Base-by-base conservation (phyloP, 805 yeast species). In the Nakazawaea ishiwadae region DNA sequence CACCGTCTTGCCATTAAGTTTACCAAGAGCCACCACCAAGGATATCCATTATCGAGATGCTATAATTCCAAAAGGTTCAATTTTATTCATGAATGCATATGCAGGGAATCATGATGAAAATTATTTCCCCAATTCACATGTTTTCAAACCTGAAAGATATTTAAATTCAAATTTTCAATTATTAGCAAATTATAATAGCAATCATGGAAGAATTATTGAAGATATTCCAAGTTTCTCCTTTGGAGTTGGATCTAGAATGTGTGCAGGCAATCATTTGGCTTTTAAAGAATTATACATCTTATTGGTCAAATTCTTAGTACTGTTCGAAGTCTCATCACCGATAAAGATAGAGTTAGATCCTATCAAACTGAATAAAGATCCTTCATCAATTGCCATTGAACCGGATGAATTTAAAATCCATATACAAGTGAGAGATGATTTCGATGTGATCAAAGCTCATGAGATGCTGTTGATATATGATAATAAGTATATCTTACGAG, bases 211-310 rank as follows among this genome's bases (percentile, higher is more conserved):
- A 27, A 31, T 26, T 16, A 31, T 47, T 7, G 12, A 23, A 20
- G 35, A 39, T 10, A 17, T 57, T 28, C 52, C 48, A 15, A 80
- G 80, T 58, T 63, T 77, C 40, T 51, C 86, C 4, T 79, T 82
- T 58, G 95, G 93, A 1, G 71, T 75, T 15, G 95, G 95, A 0
- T 65, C 81, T 1, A 59, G 95, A 42, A 79, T 72, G 78, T 85
- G 95, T 55, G 69, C 82, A 0, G 95, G 93, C 0, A 71, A 71
- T 36, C 69, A 73, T 40, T 64, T 84, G 37, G 89, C 89, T 0
- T 66, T 69, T 49, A 71, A 76, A 40, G 89, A 84, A 54, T 62
- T 84, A 51, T 85, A 84, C 51, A 65, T 75, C 4, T 55, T 82
- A 14, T 55, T 78, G 15, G 61, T 76, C 44, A 71, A 86, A 39